Percentiles rank a stretch among this genome's conserved stretches.
phyloP scores from a whole-genome alignment of 1,284 basidiomycete genomes.

The Trichosporon sp. region DNA sequence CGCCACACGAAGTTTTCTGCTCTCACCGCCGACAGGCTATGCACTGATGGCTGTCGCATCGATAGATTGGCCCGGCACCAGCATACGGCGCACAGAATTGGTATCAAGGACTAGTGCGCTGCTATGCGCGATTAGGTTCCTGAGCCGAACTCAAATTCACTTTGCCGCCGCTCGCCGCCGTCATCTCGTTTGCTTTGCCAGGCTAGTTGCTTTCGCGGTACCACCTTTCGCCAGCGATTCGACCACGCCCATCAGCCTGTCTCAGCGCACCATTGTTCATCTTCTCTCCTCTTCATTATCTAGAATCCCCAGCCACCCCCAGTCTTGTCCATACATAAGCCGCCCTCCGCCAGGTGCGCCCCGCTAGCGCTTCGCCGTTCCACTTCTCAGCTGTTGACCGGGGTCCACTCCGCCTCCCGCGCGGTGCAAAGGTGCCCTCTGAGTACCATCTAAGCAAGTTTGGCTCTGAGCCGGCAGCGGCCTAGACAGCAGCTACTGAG shows the following conservation, averaged over 20 bases:
- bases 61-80: too few species aligned
- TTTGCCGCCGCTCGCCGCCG: slow-evolving; percentile 1
- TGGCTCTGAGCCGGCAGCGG: neutral
- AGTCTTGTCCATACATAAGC: neutral
- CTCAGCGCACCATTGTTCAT: neutral
- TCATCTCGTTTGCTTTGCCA: neutral
- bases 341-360: neutral
- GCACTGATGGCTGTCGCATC: too few species aligned
- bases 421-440: neutral
- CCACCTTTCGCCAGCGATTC: neutral
- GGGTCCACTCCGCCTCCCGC: neutral
- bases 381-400: neutral
- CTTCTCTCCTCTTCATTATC: neutral
- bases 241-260: neutral
- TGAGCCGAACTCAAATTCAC: neutral
- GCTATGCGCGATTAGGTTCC: neutral
- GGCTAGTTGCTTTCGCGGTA: neutral
- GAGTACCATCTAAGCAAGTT: neutral
- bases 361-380: neutral
- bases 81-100: too few species aligned
- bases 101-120: neutral
- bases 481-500: too few species aligned
- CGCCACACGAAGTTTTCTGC: neutral
- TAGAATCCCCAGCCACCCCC: neutral
- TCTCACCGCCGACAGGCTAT: too few species aligned